Evolutionary conservation across 2,329 filamentous ascomycete species (phyloP).

Genomic region (Cyphellophora europaea): DNA sequence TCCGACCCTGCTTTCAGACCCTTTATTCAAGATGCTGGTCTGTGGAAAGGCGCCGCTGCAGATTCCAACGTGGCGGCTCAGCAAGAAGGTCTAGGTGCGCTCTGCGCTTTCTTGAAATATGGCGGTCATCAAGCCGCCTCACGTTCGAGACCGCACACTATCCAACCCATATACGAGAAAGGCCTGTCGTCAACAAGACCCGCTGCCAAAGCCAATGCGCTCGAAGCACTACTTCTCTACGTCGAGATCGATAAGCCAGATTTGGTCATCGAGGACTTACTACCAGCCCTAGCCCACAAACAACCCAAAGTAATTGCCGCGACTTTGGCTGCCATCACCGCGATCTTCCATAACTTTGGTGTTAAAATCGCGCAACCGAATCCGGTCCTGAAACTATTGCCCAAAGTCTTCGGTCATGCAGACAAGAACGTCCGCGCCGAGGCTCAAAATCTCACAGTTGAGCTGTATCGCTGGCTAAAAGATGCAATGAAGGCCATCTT

Average conservation of each 20-base stretch:
- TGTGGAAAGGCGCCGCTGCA: conserved; percentile 88
- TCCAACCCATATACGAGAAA: conserved; percentile 80
- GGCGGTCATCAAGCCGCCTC: conserved; percentile 61
- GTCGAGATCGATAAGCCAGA: conserved; percentile 80
- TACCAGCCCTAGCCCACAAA: conserved; percentile 77
- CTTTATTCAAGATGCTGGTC: conserved; percentile 70
- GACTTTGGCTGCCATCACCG: conserved; percentile 65
- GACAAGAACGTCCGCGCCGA: conserved; percentile 98
- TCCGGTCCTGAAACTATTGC: conserved; percentile 74
- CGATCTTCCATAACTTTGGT: conserved; percentile 87
- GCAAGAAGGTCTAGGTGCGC: conserved; percentile 77
- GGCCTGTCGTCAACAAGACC: conserved; percentile 79
- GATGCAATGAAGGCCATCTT: conserved; percentile 98
- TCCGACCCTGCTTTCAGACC: conserved; percentile 76
- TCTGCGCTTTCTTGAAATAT: conserved; percentile 88
- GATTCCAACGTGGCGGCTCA: conserved; percentile 97
- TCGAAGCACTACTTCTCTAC: conserved; percentile 80
- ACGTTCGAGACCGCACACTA: conserved; percentile 64
- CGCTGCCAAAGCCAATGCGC: conserved; percentile 74
- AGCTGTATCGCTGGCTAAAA: conserved; percentile 92
- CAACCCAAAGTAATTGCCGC: conserved; percentile 79
- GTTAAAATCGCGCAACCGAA: conserved; percentile 93
- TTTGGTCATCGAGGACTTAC: conserved; percentile 80
- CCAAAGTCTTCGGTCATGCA: conserved; percentile 87
- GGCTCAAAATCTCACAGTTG: conserved; percentile 81